Conservation (phyloP, 768 basidiomycete species). For the Coprinopsis sp. region DNA sequence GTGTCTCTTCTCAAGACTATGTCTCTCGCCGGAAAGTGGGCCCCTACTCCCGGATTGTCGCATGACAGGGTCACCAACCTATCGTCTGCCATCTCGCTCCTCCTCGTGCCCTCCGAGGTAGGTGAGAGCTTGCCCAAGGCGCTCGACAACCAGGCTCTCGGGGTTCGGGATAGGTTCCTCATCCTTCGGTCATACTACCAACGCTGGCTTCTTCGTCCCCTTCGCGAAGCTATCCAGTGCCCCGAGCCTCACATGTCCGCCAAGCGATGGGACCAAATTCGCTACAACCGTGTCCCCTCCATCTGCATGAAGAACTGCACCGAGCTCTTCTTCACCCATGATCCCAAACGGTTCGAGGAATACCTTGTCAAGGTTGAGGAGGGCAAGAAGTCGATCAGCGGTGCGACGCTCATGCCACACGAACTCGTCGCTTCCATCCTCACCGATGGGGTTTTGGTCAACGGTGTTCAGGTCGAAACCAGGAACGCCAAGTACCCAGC, state of each 20-base stretch:
- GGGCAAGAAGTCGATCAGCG: constrained; percentile 54
- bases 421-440: constrained; percentile 44
- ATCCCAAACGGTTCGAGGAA: constrained; percentile 50
- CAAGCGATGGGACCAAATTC: constrained; percentile 53
- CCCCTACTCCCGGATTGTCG: constrained; percentile 51
- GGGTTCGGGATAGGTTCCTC: constrained; percentile 24
- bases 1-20: constrained; percentile 36
- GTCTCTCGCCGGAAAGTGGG: constrained; percentile 67
- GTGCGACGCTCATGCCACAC: constrained; percentile 66
- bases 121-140: constrained; percentile 27
- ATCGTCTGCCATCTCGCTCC: constrained; percentile 53
- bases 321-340: constrained; percentile 50
- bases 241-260: constrained; percentile 63
- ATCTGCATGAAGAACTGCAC: constrained; percentile 59
- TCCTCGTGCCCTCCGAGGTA: constrained; percentile 40
- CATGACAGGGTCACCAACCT: constrained; percentile 66
- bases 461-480: background rate
- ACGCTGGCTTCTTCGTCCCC: constrained; percentile 53
- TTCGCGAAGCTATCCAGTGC: constrained; percentile 40
- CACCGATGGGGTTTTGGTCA: background rate
- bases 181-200: constrained; percentile 55
- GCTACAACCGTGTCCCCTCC: constrained; percentile 56
- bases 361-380: constrained; percentile 55
- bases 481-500: constrained; percentile 16
- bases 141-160: constrained; percentile 24